These are phyloP conservation scores for Mentha longifolia DNA, from an alignment of 257 asterid genomes.

Conservation along the genomic window DNA sequence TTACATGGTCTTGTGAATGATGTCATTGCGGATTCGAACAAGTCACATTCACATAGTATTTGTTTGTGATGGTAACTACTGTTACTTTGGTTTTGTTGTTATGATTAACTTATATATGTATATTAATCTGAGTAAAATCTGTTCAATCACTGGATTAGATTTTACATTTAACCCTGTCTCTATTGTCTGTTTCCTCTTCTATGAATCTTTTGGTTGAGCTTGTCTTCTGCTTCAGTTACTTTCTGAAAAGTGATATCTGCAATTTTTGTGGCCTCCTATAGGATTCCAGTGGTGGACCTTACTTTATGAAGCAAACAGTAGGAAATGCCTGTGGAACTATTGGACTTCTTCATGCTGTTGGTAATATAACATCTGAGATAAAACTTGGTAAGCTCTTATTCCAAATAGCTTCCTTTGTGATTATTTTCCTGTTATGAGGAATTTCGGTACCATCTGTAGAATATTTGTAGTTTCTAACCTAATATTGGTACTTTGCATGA, in stretches of 20 bases:
- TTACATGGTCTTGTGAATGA: neutral
- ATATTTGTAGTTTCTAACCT: constrained; percentile 13
- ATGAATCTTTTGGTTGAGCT: constrained; percentile 24
- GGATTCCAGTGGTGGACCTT: constrained; percentile 67
- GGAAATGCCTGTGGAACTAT: constrained; percentile 99
- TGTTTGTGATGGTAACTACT: neutral
- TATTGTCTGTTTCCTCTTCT: neutral
- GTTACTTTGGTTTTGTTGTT: constrained; percentile 12
- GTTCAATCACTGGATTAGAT: neutral
- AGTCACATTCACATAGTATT: neutral
- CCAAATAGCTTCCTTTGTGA: constrained; percentile 12
- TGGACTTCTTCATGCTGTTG: constrained; percentile 97
- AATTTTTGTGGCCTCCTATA: constrained; percentile 44
- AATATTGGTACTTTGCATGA: constrained; percentile 6
- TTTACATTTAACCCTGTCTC: neutral
- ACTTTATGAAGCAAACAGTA: constrained; percentile 94
- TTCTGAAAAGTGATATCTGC: constrained; percentile 21
- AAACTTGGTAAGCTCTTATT: constrained; percentile 69
- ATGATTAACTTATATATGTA: neutral
- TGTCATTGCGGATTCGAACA: neutral
- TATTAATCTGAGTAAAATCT: constrained; percentile 5
- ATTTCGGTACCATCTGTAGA: constrained; percentile 16
- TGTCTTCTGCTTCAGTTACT: constrained; percentile 27
- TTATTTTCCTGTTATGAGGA: constrained; percentile 11
- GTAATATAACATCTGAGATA: constrained; percentile 84